phyloP scores from a whole-genome alignment of 2,329 filamentous ascomycete species.

The Trichophyton rubrum region DNA sequence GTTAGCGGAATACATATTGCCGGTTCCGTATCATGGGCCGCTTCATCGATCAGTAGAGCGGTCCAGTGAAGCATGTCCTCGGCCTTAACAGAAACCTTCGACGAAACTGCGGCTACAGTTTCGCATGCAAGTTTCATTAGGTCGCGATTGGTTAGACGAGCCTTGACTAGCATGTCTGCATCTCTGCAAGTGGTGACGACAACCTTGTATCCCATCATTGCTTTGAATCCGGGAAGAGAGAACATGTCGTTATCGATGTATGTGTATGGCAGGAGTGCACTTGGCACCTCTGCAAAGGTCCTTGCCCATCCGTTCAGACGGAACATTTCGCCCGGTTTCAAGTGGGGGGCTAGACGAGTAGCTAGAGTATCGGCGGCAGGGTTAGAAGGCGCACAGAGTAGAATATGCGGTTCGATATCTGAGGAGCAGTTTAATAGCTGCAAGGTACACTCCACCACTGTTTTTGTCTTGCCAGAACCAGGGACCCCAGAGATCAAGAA shows the following conservation, averaged over 20 bases:
- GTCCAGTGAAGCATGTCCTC: constrained; percentile 29
- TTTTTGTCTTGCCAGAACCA: constrained; percentile 43
- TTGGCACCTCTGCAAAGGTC: constrained; percentile 32
- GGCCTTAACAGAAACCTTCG: constrained; percentile 8
- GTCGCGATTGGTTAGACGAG: constrained; percentile 33
- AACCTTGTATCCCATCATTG: constrained; percentile 30
- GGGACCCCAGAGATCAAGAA: constrained; percentile 40
- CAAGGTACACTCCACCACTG: constrained; percentile 34
- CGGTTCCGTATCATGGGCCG: constrained; percentile 35
- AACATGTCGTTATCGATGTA: constrained; percentile 32
- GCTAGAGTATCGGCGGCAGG: constrained; percentile 36
- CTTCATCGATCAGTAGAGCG: constrained; percentile 35
- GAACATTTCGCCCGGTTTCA: constrained; percentile 29
- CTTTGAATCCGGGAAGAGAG: constrained; percentile 27
- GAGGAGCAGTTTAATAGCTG: constrained; percentile 17
- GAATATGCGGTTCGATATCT: constrained; percentile 22
- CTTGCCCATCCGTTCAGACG: constrained; percentile 31
- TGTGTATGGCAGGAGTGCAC: constrained; percentile 27
- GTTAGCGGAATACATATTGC: constrained; percentile 31
- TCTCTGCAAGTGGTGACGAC: constrained; percentile 34
- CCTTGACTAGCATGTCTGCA: constrained; percentile 31
- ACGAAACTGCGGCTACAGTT: constrained; percentile 23
- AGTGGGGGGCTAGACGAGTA: constrained; percentile 26
- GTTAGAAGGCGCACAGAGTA: constrained; percentile 37
- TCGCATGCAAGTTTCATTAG: constrained; percentile 27